Percentiles rank a stretch among this genome's conserved stretches.
Evolutionary conservation across 1,284 basidiomycete genomes (phyloP).

Genomic region (Vanrija pseudolonga): DNA sequence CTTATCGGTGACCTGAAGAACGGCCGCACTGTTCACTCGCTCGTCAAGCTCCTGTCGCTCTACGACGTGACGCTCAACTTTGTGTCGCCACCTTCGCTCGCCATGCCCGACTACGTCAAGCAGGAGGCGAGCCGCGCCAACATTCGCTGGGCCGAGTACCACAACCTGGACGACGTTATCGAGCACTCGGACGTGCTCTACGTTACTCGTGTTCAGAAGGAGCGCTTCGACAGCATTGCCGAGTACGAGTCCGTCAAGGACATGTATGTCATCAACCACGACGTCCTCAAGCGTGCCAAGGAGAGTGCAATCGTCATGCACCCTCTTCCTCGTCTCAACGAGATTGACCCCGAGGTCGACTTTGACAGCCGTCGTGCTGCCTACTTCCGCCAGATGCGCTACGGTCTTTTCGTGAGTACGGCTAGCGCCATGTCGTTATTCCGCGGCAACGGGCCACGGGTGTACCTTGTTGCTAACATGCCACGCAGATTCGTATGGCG

Average conservation of each 20-base stretch:
- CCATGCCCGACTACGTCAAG: constrained; percentile 87
- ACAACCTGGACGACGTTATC: constrained; percentile 84
- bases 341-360: constrained; percentile 98
- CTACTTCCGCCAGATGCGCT: constrained; percentile 98
- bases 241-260: constrained; percentile 93
- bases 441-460: constrained; percentile 10
- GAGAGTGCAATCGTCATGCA: constrained; percentile 98
- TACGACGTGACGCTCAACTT: constrained; percentile 94
- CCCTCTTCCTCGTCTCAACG: constrained; percentile 88
- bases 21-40: constrained; percentile 93
- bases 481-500: constrained; percentile 62
- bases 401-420: constrained; percentile 68
- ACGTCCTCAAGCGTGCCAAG: constrained; percentile 84
- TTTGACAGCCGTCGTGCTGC: constrained; percentile 91
- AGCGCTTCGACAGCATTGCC: constrained; percentile 75
- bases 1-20: constrained; percentile 96
- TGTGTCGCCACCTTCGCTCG: constrained; percentile 82
- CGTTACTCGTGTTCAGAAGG: constrained; percentile 93
- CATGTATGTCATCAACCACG: constrained; percentile 89
- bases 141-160: constrained; percentile 72
- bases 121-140: constrained; percentile 76
- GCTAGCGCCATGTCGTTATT: constrained; percentile 48
- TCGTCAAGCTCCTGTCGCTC: constrained; percentile 86
- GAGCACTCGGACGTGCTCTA: constrained; percentile 95
- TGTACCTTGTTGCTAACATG: constrained; percentile 42